These are phyloP conservation scores for Digitaria exilis DNA, from an alignment of 202 grass and related monocot genomes.

Conservation along the genomic window DNA sequence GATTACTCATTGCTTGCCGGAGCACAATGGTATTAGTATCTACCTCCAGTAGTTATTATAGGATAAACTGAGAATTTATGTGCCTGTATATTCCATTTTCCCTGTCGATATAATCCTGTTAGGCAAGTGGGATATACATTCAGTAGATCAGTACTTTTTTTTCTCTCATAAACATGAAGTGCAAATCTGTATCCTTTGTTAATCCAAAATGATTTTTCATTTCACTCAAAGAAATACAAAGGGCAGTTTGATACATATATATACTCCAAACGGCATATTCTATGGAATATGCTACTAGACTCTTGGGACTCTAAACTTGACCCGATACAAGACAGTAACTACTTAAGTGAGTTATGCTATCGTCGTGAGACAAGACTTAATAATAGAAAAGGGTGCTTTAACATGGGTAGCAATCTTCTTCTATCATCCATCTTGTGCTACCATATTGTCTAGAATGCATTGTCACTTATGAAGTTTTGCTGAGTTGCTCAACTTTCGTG, in stretches of 20 bases:
- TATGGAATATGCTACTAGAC: too few species aligned
- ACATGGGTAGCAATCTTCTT: too few species aligned
- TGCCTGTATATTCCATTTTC: neutral
- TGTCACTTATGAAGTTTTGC: neutral
- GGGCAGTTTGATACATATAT: too few species aligned
- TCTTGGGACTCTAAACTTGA: too few species aligned
- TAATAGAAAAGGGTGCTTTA: too few species aligned
- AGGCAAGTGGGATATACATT: neutral
- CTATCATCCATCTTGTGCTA: neutral
- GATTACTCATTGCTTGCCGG: neutral
- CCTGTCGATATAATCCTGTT: neutral
- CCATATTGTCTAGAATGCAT: neutral
- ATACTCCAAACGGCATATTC: too few species aligned
- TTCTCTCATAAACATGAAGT: neutral
- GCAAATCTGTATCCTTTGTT: neutral
- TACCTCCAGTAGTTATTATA: neutral
- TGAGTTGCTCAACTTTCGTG: neutral
- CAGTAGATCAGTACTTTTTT: slow-evolving; percentile 10
- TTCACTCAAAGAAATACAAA: too few species aligned
- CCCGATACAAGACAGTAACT: too few species aligned
- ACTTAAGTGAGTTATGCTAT: too few species aligned
- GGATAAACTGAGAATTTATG: neutral
- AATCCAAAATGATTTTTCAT: too few species aligned
- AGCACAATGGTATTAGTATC: neutral
- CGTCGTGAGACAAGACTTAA: too few species aligned